phyloP scores from a whole-genome alignment of 805 yeast genomes.

The Ogataea trehaloabstinens region DNA sequence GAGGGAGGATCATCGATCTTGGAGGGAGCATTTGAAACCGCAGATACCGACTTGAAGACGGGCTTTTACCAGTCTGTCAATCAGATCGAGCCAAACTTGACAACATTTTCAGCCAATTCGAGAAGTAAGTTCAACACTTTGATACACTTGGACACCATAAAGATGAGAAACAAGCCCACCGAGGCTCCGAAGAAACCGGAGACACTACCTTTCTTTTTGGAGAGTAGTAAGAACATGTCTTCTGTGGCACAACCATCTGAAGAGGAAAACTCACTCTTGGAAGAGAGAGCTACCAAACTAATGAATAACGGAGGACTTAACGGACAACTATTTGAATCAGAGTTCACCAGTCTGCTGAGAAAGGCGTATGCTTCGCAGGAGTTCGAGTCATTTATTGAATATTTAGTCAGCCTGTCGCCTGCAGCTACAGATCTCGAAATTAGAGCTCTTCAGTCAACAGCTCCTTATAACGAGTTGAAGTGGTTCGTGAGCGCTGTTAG shows the following conservation, averaged over 20 bases:
- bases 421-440: conserved; percentile 82
- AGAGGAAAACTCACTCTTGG: not conserved
- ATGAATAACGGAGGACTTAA: conserved; percentile 36
- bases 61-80: conserved; percentile 50
- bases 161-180: conserved; percentile 81
- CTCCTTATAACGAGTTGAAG: conserved; percentile 66
- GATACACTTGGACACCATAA: conserved; percentile 78
- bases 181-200: conserved; percentile 87
- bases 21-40: conserved; percentile 69
- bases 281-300: conserved; percentile 15
- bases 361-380: conserved; percentile 42
- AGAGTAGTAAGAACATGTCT: conserved; percentile 26
- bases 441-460: conserved; percentile 65
- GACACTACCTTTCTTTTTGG: conserved; percentile 74
- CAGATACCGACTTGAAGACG: conserved; percentile 28
- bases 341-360: conserved; percentile 65
- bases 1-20: conserved; percentile 69
- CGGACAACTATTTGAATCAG: conserved; percentile 56
- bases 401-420: conserved; percentile 64
- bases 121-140: conserved; percentile 76
- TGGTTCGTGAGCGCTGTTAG: conserved; percentile 67
- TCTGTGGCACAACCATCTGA: not conserved
- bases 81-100: conserved; percentile 60
- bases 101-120: conserved; percentile 77
- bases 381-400: conserved; percentile 50